Conservation (phyloP, 257 asterid genomes). For the Asclepias syriaca region DNA sequence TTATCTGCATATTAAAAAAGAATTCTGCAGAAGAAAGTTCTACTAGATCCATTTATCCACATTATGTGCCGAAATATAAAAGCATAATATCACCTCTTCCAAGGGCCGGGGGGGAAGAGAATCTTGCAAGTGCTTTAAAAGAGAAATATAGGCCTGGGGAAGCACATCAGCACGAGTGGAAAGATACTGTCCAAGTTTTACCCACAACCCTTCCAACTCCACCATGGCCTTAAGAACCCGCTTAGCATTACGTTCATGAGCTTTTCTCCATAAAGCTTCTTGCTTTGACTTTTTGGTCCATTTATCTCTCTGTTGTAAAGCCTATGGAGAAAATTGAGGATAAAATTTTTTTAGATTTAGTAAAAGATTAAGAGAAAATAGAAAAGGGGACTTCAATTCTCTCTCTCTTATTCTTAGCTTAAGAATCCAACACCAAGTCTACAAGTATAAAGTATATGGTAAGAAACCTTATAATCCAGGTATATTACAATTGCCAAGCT, state of each 20-base stretch:
- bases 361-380: conserved; percentile 12
- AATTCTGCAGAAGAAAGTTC: neutral
- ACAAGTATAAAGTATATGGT: conserved; percentile 14
- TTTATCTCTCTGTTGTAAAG: conserved; percentile 80
- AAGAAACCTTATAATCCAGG: conserved; percentile 86
- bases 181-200: conserved; percentile 90
- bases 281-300: conserved; percentile 62
- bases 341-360: conserved; percentile 13
- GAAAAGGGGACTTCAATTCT: conserved; percentile 3
- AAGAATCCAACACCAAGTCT: conserved; percentile 15
- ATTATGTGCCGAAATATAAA: neutral
- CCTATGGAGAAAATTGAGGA: conserved; percentile 32
- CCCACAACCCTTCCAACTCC: conserved; percentile 96
- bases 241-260: conserved; percentile 88
- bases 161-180: conserved; percentile 99
- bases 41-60: neutral
- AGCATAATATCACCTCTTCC: conserved; percentile 55
- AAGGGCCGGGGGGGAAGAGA: conserved; percentile 93
- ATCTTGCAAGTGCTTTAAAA: conserved; percentile 86
- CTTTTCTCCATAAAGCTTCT: conserved; percentile 82
- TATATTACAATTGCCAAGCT: conserved; percentile 71
- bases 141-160: conserved; percentile 80
- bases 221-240: conserved; percentile 76
- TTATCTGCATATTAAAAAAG: neutral
- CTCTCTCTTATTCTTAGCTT: neutral